Base-by-base conservation (phyloP, 768 basidiomycete species). In the Russula sp. region DNA sequence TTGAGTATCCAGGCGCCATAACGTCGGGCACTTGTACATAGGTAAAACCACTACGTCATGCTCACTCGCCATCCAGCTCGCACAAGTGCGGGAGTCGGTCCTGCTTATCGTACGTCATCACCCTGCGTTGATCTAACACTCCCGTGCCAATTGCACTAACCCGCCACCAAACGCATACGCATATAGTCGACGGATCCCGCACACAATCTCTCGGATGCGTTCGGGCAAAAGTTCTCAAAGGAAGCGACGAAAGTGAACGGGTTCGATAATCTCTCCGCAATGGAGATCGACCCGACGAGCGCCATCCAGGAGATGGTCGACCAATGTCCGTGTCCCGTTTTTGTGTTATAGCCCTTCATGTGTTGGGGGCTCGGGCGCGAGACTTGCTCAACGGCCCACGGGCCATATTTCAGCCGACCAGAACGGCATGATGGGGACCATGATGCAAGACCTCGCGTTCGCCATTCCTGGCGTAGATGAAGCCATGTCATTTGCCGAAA, bases 391-490 rank as follows among this genome's bases (percentile, higher is more conserved):
- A 45, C 22, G 42, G 22, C 11, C 27, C 14, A 22, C n/a, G 4
- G 4, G 5, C 11, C 6, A 37, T 32, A 22, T n/a, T 35, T 6
- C 70, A 93, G 90, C 91, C 63, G 91, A 92, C 73, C 84, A 86
- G 68, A 91, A 89, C 71, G 88, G 89, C 11, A 94, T 96, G 80
- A 98, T 98, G 96, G 94, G 94, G 51, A 86, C 89, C 66, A 98
- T 99, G 94, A 97, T 99, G 93, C 97, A 99, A 75, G 97, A 99
- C 77, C 82, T 99, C 49, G 97, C 97, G 0, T 99, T 99, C 71
- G 94, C 97, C 2, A 98, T 99, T 62, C 97, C 97, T 0, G 97
- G 97, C 77, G 96, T 99, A 13, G 97, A 99, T 71, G 97, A 99
- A 76, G 97, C 97, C 4, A 98, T 99, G 97, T 94, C 94, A 66